phyloP scores from a whole-genome alignment of 1,284 basidiomycete genomes.

The Bjerkandera adusta region DNA sequence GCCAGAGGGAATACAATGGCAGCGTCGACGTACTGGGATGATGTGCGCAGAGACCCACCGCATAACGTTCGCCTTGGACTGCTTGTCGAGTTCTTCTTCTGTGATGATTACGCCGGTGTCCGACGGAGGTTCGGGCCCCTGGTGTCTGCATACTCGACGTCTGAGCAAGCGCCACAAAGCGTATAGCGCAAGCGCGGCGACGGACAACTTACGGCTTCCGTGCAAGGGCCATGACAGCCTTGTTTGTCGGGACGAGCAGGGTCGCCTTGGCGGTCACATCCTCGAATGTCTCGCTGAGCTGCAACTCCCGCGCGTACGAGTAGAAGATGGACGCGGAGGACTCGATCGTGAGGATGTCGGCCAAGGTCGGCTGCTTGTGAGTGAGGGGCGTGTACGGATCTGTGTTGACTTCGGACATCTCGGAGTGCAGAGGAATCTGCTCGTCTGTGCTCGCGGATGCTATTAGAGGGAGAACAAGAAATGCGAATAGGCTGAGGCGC shows the following conservation, averaged over 20 bases:
- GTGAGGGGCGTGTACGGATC: conserved; percentile 27
- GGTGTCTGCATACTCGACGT: conserved; percentile 41
- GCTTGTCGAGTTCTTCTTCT: conserved; percentile 59
- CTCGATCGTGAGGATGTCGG: conserved; percentile 75
- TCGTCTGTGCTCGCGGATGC: conserved; percentile 29
- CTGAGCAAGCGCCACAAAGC: not conserved
- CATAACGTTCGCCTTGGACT: conserved; percentile 61
- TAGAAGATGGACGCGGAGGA: conserved; percentile 73
- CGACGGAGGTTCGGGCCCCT: conserved; percentile 40
- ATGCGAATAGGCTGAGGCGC: conserved; percentile 28
- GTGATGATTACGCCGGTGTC: conserved; percentile 51
- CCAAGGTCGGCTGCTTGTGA: conserved; percentile 44
- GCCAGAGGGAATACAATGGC: conserved; percentile 1
- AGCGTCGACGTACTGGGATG: conserved; percentile 53
- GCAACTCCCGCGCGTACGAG: conserved; percentile 71
- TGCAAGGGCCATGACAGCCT: conserved; percentile 73
- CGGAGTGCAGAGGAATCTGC: conserved; percentile 28
- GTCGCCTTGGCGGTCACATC: conserved; percentile 42
- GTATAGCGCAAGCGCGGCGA: not conserved
- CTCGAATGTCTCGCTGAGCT: conserved; percentile 51
- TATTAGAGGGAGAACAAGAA: conserved; percentile 31
- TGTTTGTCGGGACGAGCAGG: conserved; percentile 73
- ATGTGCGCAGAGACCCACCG: conserved; percentile 74
- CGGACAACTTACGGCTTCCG: conserved; percentile 64
- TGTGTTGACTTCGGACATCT: conserved; percentile 18